A percentile compares a stretch with the other conserved stretches of the same genome.
Conservation (phyloP, 805 yeast species). For the Kodamaea kakaduensis region DNA sequence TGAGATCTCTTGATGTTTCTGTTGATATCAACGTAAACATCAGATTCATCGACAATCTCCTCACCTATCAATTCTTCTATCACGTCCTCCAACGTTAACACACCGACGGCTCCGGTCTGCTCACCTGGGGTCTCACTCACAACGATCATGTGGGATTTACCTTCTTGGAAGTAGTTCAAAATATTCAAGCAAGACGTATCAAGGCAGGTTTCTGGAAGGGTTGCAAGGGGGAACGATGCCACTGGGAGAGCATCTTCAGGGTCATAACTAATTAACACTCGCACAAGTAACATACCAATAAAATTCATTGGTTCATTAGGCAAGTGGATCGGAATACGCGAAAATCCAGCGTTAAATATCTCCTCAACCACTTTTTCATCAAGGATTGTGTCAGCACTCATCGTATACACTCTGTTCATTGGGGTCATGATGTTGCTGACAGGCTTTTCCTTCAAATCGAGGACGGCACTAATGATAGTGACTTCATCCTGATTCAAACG, state of each 20-base stretch:
- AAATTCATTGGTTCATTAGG: constrained; percentile 88
- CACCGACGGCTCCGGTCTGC: constrained; percentile 82
- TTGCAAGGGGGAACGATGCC: constrained; percentile 90
- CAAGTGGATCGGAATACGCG: constrained; percentile 88
- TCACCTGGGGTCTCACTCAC: constrained; percentile 85
- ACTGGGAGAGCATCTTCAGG: constrained; percentile 95
- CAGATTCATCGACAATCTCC: constrained; percentile 94
- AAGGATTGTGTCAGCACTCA: constrained; percentile 76
- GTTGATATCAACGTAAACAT: constrained; percentile 87
- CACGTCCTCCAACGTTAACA: constrained; percentile 92
- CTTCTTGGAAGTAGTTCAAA: constrained; percentile 94
- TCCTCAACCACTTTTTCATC: constrained; percentile 84
- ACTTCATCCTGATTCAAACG: constrained; percentile 92
- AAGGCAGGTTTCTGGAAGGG: constrained; percentile 89
- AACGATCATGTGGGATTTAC: constrained; percentile 95
- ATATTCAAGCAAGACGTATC: constrained; percentile 92
- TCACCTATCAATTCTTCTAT: constrained; percentile 97
- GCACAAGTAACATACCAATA: constrained; percentile 90
- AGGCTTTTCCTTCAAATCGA: constrained; percentile 88
- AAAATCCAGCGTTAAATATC: constrained; percentile 89
- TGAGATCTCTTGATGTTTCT: constrained; percentile 74
- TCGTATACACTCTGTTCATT: constrained; percentile 79
- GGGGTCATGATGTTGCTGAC: constrained; percentile 93
- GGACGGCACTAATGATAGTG: constrained; percentile 88
- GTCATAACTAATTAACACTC: constrained; percentile 90